Evolutionary conservation across 2,329 filamentous ascomycete genomes (phyloP).

Genomic region (Hypoxylon sp.): DNA sequence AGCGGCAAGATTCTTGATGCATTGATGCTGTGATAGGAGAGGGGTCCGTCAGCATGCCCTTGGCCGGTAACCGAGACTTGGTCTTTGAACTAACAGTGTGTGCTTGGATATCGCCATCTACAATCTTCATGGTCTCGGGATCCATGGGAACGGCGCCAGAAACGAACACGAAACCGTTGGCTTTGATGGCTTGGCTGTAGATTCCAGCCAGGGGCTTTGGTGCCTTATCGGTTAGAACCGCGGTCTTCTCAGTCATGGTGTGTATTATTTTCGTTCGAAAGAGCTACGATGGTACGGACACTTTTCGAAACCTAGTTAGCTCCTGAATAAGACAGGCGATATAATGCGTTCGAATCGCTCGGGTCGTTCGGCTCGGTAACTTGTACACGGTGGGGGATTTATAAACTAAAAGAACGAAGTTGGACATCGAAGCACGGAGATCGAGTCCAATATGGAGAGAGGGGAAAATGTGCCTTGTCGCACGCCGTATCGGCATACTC

Average conservation of each 20-base stretch:
- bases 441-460: background rate
- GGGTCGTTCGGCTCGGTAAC: background rate
- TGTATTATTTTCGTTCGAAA: background rate
- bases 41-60: slow-evolving; percentile 12
- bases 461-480: background rate
- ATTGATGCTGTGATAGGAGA: slow-evolving; percentile 61
- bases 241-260: slow-evolving; percentile 54
- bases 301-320: background rate
- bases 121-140: slow-evolving; percentile 67
- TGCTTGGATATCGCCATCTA: slow-evolving; percentile 73
- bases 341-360: background rate
- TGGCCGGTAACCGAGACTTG: background rate
- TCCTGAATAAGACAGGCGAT: slow-evolving; percentile 1
- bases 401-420: background rate
- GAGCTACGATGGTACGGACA: background rate
- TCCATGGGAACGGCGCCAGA: slow-evolving; percentile 80
- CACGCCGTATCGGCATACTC: slow-evolving; percentile 13
- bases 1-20: slow-evolving; percentile 78
- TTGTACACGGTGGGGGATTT: background rate
- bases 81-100: slow-evolving; percentile 64
- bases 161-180: slow-evolving; percentile 76
- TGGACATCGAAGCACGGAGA: background rate
- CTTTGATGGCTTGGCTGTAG: slow-evolving; percentile 71
- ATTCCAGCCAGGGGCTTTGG: slow-evolving; percentile 57
- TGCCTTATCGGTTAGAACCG: slow-evolving; percentile 58